These are phyloP conservation scores for Corynespora cassiicola DNA, from an alignment of 2,329 filamentous ascomycete species.

Conservation along the genomic window DNA sequence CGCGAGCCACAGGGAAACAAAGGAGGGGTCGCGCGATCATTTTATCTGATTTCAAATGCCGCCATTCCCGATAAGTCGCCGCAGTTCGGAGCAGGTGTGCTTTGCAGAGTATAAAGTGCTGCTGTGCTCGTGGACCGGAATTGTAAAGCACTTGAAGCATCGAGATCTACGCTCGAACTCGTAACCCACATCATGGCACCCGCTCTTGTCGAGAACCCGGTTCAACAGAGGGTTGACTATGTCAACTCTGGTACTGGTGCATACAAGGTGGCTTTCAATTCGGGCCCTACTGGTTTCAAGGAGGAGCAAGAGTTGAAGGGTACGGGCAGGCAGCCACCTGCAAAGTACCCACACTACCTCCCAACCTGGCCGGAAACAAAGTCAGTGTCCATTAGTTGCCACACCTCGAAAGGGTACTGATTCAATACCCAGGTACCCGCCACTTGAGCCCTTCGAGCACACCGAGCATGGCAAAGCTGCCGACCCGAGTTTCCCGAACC, in stretches of 20 bases:
- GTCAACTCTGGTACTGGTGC: conserved; percentile 40
- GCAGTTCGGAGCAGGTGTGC: conserved; percentile 3
- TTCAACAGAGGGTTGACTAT: conserved; percentile 27
- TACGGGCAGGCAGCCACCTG: conserved; percentile 59
- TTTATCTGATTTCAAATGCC: conserved; percentile 8
- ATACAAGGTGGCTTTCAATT: conserved; percentile 50
- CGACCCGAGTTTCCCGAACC: conserved; percentile 71
- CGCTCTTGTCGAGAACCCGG: conserved; percentile 47
- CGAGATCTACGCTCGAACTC: neutral
- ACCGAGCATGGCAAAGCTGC: conserved; percentile 79
- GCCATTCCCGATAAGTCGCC: conserved; percentile 8
- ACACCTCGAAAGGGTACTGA: neutral
- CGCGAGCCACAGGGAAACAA: neutral
- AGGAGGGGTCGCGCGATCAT: conserved; percentile 13
- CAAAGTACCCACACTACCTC: conserved; percentile 75
- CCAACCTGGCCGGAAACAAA: conserved; percentile 72
- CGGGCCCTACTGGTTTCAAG: conserved; percentile 50
- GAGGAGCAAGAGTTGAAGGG: conserved; percentile 62
- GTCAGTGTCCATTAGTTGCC: conserved; percentile 21
- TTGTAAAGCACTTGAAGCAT: too few relatives aligned
- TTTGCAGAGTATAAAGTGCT: conserved; percentile 7
- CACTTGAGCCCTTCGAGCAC: conserved; percentile 73
- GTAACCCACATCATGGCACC: conserved; percentile 49
- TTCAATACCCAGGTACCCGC: conserved; percentile 59
- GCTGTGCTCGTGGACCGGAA: too few relatives aligned